Base-by-base conservation (phyloP, 179 eudicot species). In the Patellifolia procumbens region DNA sequence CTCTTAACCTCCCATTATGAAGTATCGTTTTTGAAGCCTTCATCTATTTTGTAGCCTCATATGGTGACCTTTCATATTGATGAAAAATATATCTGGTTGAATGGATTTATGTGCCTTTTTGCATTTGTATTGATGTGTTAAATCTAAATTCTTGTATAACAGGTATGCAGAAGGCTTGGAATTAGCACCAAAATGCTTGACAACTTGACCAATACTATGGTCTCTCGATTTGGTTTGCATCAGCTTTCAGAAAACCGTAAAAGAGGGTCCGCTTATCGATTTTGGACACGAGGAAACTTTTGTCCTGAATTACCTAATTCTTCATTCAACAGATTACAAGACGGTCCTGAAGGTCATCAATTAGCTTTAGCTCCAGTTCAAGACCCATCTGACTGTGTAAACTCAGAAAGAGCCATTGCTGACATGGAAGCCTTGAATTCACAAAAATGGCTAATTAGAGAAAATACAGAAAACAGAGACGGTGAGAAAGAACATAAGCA, bases 81-180 rank as follows among this genome's bases (percentile, higher is more conserved):
- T n/a, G 59, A 22, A 2, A 53, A 22, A 7, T 43, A 11, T 20
- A 26, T 45, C 5, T 45, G 12, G 2, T 68, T 28, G 12, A 26
- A 45, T 46, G 12, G 4, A 65, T 51, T 28, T 28, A 32, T 45
- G 35, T 55, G 28, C 53, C 52, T 8, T 56, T 56, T 43, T 76
- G 13, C 34, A 22, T 46, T 13, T 53, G n/a, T 12, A 58, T 34
- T 52, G 45, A 51, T 62, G 63, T 56, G 5, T 52, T 42, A 22
- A 59, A 28, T 73, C 58, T 46, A 42, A 37, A 62, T 22, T 72
- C 26, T 62, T 71, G 29, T 64, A 10, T 83, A 55, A 73, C 88
- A 95, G 98, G 84, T 89, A 48, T 90, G 90, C 86, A 89, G 76
- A 81, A 87, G 94, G 90, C 99, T 95, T 74, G 97, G 99, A 61